Conservation (phyloP, 1,139 yeast species). For the Spencermartinsiella ligniputridi region DNA sequence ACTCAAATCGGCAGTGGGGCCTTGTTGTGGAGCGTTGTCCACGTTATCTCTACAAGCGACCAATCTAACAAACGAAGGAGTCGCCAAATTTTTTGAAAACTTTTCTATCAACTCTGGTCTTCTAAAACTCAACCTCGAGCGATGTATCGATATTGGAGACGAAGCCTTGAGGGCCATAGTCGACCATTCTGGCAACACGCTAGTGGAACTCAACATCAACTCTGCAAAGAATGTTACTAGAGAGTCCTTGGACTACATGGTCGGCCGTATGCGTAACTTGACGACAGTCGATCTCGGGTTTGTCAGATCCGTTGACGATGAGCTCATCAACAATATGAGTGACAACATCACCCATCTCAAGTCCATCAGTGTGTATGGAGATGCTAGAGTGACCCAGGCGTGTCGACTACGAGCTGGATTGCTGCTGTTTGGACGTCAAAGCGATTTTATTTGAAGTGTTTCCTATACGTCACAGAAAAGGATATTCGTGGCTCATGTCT, state of each 20-base stretch:
- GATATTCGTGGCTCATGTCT: too few relatives aligned
- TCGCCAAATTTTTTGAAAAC: conserved; percentile 51
- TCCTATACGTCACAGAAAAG: neutral
- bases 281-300: conserved; percentile 71
- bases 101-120: conserved; percentile 58
- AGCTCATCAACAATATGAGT: conserved; percentile 49
- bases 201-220: conserved; percentile 67
- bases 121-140: conserved; percentile 54
- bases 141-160: conserved; percentile 65
- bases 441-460: conserved; percentile 48
- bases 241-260: conserved; percentile 45
- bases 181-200: conserved; percentile 58
- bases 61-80: conserved; percentile 63
- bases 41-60: conserved; percentile 50
- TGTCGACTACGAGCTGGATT: conserved; percentile 43
- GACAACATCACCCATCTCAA: conserved; percentile 55
- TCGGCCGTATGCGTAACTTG: conserved; percentile 49
- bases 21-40: conserved; percentile 52
- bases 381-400: conserved; percentile 58
- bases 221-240: conserved; percentile 59
- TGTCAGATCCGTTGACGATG: conserved; percentile 68
- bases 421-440: conserved; percentile 71
- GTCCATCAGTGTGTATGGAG: conserved; percentile 74
- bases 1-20: conserved; percentile 54
- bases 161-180: conserved; percentile 55